Percentiles rank a stretch among this genome's conserved stretches.
phyloP scores from a whole-genome alignment of 306 rosid genomes.

The Pueraria montana region DNA sequence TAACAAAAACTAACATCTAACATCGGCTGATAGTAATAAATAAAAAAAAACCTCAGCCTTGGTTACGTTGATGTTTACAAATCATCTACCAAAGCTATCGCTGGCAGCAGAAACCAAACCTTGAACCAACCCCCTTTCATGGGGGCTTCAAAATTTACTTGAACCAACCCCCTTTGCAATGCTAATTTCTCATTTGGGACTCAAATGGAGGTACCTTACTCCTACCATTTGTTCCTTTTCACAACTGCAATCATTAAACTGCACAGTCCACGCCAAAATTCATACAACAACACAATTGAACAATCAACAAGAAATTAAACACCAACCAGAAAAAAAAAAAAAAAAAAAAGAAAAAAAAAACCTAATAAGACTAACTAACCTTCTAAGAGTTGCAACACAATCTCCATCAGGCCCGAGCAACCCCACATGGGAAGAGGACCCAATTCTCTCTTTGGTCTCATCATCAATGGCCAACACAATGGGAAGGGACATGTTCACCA shows the following conservation, averaged over 20 bases:
- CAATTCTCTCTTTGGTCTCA: conserved; percentile 69
- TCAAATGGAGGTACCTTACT: neutral
- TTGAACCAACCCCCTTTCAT: neutral
- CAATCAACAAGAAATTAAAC: conserved; percentile 3
- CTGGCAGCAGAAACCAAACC: neutral
- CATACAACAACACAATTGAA: neutral
- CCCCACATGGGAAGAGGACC: conserved; percentile 64
- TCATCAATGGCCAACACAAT: conserved; percentile 91
- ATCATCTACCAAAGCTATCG: neutral
- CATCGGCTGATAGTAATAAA: too few relatives aligned
- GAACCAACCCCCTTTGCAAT: neutral
- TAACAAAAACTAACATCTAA: too few relatives aligned
- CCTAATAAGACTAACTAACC: conserved; percentile 65
- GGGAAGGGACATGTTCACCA: conserved; percentile 95
- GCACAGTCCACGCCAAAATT: neutral
- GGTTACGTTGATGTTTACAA: neutral
- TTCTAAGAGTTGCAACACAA: conserved; percentile 74
- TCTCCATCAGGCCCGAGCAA: conserved; percentile 83
- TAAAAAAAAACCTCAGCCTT: neutral
- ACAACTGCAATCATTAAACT: conserved; percentile 5
- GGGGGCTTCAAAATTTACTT: neutral
- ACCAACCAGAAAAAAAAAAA: neutral
- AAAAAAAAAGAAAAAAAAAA: neutral
- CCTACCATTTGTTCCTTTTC: neutral
- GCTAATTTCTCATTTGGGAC: neutral